Evolutionary conservation across 2,329 filamentous ascomycete species (phyloP), one percentile per base, ranked within the genome.

Genomic region (Daldinia sp.): DNA sequence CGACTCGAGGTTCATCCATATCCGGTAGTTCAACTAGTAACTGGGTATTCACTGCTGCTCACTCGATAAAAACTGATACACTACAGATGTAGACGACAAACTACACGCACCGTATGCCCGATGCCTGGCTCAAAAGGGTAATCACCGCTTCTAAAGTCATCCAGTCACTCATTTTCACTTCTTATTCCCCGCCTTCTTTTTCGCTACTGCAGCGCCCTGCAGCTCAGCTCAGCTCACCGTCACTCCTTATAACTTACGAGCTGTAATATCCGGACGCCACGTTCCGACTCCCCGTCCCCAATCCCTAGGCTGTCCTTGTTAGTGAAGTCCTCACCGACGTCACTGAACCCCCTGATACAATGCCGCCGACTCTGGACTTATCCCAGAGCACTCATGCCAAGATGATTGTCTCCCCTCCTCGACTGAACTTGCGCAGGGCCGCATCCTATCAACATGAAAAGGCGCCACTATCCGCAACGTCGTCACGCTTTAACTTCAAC

Each of bases 401-500:
- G 70, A 80, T 85, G 75, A 79, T 85, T 68, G 77, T 85, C 55
- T 78, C 80, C 15, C 81, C 84, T 32, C 84, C 86, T 52, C 79
- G 84, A 43, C 79, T 89, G 64, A 88, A 86, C 73, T 79, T 89
- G 68, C 82, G 87, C 47, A 79, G 85, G 67, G 82, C 84, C 29
- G 80, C 81, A n/a, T 85, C 85, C 3, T 89, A 86, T 73, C 74
- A 82, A 59, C 77, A 81, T 64, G 85, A 88, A 68, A 83, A 76
- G 72, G 80, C 75, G 0, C 83, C 85, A 5, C 71, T 85, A 8
- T 89, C 85, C 21, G 85, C 85, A 50, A 89, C 82, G 23, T 89
- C 83, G 30, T 87, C 87, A 15, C 80, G 85, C 47, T 89, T 89
- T 76, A 86, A 79, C 75, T 88, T 90, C 77, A 88, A 88, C 71